Evolutionary conservation across 2,329 filamentous ascomycete genomes (phyloP), one percentile per base, ranked within the genome.

Genomic region (Colletotrichum scovillei): DNA sequence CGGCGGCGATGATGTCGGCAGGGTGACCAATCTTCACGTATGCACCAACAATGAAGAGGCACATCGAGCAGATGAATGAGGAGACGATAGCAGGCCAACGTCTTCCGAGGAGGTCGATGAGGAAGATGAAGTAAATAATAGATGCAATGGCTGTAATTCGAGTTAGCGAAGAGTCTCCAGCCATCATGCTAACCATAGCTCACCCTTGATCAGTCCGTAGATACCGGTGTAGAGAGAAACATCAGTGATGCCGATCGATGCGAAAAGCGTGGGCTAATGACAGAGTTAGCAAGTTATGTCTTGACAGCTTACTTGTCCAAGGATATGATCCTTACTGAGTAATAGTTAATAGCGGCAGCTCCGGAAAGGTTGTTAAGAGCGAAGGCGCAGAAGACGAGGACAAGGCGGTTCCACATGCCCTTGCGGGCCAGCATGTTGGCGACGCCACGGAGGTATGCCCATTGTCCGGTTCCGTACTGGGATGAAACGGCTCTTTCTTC

Each of bases 11-110:
- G 30, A 85, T 83, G 3, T 77, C 81, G 12, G 85, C 83, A 0
- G 87, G 87, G 59, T 88, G 85, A 1, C 84, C 85, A 55, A 86
- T 84, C 78, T 87, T 86, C 62, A 89, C 87, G 74, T 89, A 89
- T 11, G 84, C 84, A 0, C 87, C 88, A 12, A 89, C 85, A 53
- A 87, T 84, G 81, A 84, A 88, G 74, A 88, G 84, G 52, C 85
- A 87, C 0, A 85, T 76, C 2, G 85, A 86, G 60, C 87, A 88
- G 8, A 84, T 80, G 22, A 86, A 79, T 0, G 86, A 87, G 1
- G 86, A 87, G 78, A 86, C 79, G 57, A 89, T 86, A 3, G 86
- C 83, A 1, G 83, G 83, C 68, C 79, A 77, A 9, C 83, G 79
- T 32, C 84, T 80, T 46, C 84, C 84, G 76, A 81, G 79, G 19